Percentiles rank a stretch among this genome's conserved stretches.
phyloP scores from a whole-genome alignment of 805 yeast genomes.

The Suhomyces sp. region DNA sequence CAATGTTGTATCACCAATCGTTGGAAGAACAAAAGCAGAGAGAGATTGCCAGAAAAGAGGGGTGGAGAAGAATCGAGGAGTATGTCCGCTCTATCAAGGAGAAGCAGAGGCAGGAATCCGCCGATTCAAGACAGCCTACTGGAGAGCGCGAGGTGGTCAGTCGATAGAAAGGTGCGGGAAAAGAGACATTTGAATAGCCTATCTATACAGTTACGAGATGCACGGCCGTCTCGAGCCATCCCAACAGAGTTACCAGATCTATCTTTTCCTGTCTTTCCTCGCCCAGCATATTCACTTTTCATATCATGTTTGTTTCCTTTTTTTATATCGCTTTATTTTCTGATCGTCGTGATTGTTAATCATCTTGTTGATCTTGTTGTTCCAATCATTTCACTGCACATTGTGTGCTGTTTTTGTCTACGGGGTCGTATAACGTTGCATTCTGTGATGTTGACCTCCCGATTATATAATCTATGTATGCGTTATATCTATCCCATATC shows the following conservation, averaged over 20 bases:
- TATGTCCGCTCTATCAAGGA: constrained; percentile 42
- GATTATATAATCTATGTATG: not conserved
- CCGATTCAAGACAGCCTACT: not conserved
- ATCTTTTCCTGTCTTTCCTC: not conserved
- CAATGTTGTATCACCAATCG: constrained; percentile 79
- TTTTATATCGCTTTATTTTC: not conserved
- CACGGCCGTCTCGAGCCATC: not conserved
- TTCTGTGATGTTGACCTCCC: not conserved
- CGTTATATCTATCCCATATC: not conserved
- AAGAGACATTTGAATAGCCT: not conserved
- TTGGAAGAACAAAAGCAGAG: constrained; percentile 68
- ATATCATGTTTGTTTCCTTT: not conserved
- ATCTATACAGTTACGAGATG: not conserved
- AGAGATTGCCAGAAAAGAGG: constrained; percentile 58
- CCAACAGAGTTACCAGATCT: not conserved
- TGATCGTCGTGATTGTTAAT: not conserved
- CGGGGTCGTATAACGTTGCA: not conserved
- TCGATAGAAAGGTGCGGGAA: not conserved
- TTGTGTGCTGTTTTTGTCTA: not conserved
- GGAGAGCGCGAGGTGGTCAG: constrained; percentile 1
- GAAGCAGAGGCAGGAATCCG: constrained; percentile 7
- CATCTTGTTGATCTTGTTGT: not conserved
- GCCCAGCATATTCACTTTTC: not conserved
- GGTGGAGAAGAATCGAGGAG: constrained; percentile 68
- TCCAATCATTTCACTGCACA: not conserved